Percentiles rank a stretch among this genome's conserved stretches.
These are phyloP conservation scores for Chrysoporthe cubensis DNA, from an alignment of 2,329 filamentous ascomycete genomes.

Conservation along the genomic window DNA sequence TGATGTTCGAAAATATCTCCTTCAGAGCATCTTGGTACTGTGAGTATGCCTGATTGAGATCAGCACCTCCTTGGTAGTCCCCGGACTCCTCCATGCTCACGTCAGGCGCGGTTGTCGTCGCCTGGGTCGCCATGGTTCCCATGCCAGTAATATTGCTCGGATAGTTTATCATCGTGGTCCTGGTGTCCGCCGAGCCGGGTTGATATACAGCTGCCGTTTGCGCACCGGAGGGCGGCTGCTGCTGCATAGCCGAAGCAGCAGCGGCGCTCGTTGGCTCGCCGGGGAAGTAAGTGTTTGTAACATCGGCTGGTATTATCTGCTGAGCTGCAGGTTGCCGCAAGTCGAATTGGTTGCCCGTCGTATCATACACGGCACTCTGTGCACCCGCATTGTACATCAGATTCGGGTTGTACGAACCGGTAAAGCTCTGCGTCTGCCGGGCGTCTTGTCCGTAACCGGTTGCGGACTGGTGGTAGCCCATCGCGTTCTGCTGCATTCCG, in stretches of 20 bases:
- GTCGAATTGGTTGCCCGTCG: constrained; percentile 70
- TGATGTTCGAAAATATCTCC: constrained; percentile 73
- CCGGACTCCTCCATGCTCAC: constrained; percentile 62
- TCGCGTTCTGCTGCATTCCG: constrained; percentile 58
- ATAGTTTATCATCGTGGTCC: constrained; percentile 59
- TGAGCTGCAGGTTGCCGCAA: constrained; percentile 76
- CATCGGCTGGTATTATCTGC: constrained; percentile 70
- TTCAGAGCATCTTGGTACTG: constrained; percentile 65
- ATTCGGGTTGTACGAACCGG: constrained; percentile 62
- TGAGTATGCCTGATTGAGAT: constrained; percentile 70
- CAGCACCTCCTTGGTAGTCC: constrained; percentile 53
- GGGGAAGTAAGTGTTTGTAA: constrained; percentile 76
- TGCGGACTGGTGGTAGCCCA: constrained; percentile 61
- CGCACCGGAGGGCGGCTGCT: constrained; percentile 51
- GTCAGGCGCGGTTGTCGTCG: constrained; percentile 45
- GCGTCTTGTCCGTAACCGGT: constrained; percentile 66
- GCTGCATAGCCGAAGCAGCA: constrained; percentile 57
- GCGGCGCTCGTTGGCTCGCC: constrained; percentile 67
- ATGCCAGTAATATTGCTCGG: constrained; percentile 51
- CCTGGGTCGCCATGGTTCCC: constrained; percentile 49
- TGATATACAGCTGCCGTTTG: constrained; percentile 67
- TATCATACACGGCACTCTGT: constrained; percentile 73
- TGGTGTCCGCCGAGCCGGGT: constrained; percentile 59
- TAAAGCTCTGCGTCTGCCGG: constrained; percentile 58
- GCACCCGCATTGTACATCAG: constrained; percentile 78